Conservation (phyloP, 179 eudicot species). For the Spergularia azorica region DNA sequence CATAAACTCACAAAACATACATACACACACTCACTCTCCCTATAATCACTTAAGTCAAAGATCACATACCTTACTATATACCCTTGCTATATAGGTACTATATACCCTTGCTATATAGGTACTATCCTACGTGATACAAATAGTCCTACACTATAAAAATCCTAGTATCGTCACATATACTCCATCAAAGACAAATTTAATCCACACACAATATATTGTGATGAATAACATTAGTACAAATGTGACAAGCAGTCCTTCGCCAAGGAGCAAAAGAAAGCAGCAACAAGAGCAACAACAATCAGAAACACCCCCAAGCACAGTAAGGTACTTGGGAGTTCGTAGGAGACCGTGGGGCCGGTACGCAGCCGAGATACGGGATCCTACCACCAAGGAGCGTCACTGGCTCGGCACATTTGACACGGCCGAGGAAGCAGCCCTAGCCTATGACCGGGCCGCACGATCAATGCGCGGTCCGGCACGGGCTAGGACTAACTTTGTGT, state of each 20-base stretch:
- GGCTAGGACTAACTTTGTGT: constrained; percentile 61
- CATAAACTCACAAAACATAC: constrained; percentile 13
- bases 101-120: neutral
- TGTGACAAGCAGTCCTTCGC: constrained; percentile 29
- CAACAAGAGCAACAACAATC: constrained; percentile 25
- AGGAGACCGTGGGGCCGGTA: constrained; percentile 59
- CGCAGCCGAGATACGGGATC: constrained; percentile 58
- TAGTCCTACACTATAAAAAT: too few relatives aligned
- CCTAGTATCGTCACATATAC: too few relatives aligned
- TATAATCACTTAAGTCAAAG: constrained; percentile 15
- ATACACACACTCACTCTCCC: neutral
- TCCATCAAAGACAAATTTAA: neutral
- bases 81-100: too few relatives aligned
- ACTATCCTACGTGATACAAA: neutral
- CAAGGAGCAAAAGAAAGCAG: constrained; percentile 37
- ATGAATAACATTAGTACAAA: constrained; percentile 11
- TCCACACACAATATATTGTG: constrained; percentile 23
- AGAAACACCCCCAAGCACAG: constrained; percentile 20
- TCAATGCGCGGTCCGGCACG: constrained; percentile 57
- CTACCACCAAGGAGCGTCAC: constrained; percentile 57
- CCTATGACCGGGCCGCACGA: constrained; percentile 56
- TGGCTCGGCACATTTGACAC: constrained; percentile 63
- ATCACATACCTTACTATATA: constrained; percentile 7
- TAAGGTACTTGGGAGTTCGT: constrained; percentile 44
- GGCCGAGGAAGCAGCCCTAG: constrained; percentile 58